Evolutionary conservation across 225 moss, liverwort and hornwort genomes (phyloP), one percentile per base, ranked within the genome.

Genomic region (Polytrichum formosum): DNA sequence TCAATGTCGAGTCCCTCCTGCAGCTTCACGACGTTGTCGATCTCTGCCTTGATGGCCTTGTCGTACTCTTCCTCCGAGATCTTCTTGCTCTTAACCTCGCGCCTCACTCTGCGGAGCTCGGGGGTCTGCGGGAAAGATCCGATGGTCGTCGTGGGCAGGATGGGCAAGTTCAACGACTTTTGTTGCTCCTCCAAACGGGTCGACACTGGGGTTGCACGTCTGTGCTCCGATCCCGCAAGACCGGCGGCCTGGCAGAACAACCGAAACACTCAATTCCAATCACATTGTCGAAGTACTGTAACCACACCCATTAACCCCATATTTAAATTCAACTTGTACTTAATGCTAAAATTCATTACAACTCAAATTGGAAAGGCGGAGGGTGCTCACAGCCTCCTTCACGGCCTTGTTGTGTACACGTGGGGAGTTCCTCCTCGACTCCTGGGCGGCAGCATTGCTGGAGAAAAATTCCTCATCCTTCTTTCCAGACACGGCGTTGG

Each of bases 31-130:
- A 90, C 90, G 53, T 65, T 83, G 6, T 75, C 76, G 59, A 87
- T 90, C 70, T 85, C 89, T 19, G 80, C 75, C 71, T 84, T 56
- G 56, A 90, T 90, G 23, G 87, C 87, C 78, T 84, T 90, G 55
- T 80, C 73, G 31, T 90, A 90, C 62, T 90, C 87, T 54, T 82
- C 87, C 76, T 87, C 87, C 9, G 90, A 76, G 19, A 90, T 77
- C 90, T 87, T 90, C 71, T 87, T 90, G 80, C 87, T 87, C 78
- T 90, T 90, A 55, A 74, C 77, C 61, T 90, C 90, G 18, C 90
- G 78, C 53, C 90, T 75, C 17, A 90, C 87, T 72, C 87, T 84
- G 21, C 90, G 77, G 66, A 90, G 71, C 78, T 90, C 90, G 0
- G 80, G 80, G 5, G 90, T 90, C 67, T 90, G 90, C 25, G 90